Conservation (phyloP, 495 filamentous ascomycete genomes). For the Aspergillus bertholletiae region DNA sequence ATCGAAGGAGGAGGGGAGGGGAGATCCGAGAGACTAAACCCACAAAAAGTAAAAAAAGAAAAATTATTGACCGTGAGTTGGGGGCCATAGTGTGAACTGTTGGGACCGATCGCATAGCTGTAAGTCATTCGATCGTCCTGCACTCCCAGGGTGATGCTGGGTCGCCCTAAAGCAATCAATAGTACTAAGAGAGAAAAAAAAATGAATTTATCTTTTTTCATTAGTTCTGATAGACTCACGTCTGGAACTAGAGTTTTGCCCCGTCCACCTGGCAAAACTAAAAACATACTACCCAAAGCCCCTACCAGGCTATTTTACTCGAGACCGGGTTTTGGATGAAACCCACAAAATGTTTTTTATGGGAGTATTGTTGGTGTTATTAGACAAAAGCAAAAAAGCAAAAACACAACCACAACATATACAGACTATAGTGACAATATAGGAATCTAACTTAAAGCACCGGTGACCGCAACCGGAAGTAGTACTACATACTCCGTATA, state of each 20-base stretch:
- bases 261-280: neutral
- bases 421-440: too few relatives aligned
- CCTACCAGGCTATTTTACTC: too few relatives aligned
- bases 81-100: constrained; percentile 15
- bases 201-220: neutral
- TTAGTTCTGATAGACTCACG: neutral
- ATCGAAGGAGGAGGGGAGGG: neutral
- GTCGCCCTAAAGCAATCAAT: constrained; percentile 10
- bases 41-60: constrained; percentile 2
- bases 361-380: too few relatives aligned
- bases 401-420: neutral
- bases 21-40: neutral
- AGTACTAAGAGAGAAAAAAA: constrained; percentile 1
- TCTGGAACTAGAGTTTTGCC: neutral
- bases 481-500: too few relatives aligned
- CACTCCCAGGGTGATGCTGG: constrained; percentile 23
- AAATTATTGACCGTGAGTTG: neutral
- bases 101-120: constrained; percentile 23
- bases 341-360: too few relatives aligned
- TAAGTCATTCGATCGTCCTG: constrained; percentile 27
- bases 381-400: neutral
- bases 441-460: too few relatives aligned
- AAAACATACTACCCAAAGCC: neutral
- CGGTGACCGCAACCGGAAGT: too few relatives aligned
- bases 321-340: too few relatives aligned